phyloP scores from a whole-genome alignment of 1,139 yeast species.

The Nakaseomyces delphensis region DNA sequence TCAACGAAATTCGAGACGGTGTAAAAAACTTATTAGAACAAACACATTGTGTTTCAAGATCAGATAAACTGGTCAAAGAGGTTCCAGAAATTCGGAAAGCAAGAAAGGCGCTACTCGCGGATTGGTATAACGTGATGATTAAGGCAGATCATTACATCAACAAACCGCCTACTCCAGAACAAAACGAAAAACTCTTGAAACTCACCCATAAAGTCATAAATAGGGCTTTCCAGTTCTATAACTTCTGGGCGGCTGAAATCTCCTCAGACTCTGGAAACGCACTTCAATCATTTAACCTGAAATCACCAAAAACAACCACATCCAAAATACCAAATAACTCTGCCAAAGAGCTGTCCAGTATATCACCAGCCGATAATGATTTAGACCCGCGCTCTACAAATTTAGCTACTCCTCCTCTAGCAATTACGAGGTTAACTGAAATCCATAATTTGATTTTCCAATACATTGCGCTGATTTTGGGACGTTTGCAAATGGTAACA shows the following conservation, averaged over 20 bases:
- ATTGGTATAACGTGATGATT: constrained; percentile 81
- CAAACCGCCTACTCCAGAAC: constrained; percentile 48
- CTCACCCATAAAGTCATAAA: constrained; percentile 68
- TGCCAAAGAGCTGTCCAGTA: neutral
- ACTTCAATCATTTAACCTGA: constrained; percentile 8
- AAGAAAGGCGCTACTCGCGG: constrained; percentile 75
- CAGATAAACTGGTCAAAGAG: constrained; percentile 65
- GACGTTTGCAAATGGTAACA: constrained; percentile 66
- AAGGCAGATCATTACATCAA: constrained; percentile 79
- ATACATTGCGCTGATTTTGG: constrained; percentile 63
- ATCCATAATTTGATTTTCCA: constrained; percentile 60
- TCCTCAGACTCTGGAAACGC: constrained; percentile 2
- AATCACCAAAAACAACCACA: neutral
- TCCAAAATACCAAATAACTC: neutral
- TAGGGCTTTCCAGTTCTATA: constrained; percentile 63
- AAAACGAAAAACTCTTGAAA: constrained; percentile 61
- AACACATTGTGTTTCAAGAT: constrained; percentile 78
- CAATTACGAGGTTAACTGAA: constrained; percentile 64
- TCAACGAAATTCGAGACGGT: constrained; percentile 70
- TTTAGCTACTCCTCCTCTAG: constrained; percentile 47
- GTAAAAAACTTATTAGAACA: constrained; percentile 65
- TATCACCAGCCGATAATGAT: neutral
- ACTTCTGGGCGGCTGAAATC: constrained; percentile 61
- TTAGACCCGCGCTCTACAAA: neutral
- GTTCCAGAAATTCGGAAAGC: constrained; percentile 62